Base-by-base conservation (phyloP, 2,329 filamentous ascomycete genomes). In the Ophiostoma angusticollis region DNA sequence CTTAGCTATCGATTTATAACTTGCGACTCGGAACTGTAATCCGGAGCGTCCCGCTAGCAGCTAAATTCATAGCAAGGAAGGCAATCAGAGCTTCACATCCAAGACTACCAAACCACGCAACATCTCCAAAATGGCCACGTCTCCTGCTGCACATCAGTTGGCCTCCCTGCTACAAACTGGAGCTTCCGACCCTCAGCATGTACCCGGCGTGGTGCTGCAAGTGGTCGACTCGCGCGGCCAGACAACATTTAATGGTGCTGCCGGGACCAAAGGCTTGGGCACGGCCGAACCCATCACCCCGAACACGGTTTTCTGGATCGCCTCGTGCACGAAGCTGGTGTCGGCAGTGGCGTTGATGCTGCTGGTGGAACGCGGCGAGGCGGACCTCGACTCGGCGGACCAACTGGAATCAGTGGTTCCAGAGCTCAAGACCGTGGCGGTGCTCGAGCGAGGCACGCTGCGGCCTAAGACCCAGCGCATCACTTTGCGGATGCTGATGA, bases 281-380 rank as follows among this genome's bases (percentile, higher is more conserved):
- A 57, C 58, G 2, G 47, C 58, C 0, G 64, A 73, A 32, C 58
- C 65, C 4, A 74, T 82, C 68, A 66, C 65, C 0, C 55, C 74
- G 6, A 74, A 82, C 28, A 73, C 62, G 8, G 58, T 74, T 1
- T 81, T 78, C 50, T 74, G 67, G 68, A 59, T 75, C 5, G 71
- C 71, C 0, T 72, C 68, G 0, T 72, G 67, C 49, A 73, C 72
- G 13, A 76, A 76, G 54, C 59, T 73, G 58, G 54, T 75, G 11
- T 57, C 61, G 0, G 68, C 61, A 0, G 53, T 74, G 12, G 67
- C 69, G 1, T 63, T 59, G 33, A 72, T 77, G 67, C 71, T 76
- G 50, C 61, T 72, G 1, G 70, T 75, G 2, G 72, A 76, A 49
- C 55, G 62, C 37, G 69, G 66, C 0, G 45, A 52, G 8, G 47